Evolutionary conservation across 2,329 filamentous ascomycete genomes (phyloP).

Genomic region (Raffaelea deltoideospora): DNA sequence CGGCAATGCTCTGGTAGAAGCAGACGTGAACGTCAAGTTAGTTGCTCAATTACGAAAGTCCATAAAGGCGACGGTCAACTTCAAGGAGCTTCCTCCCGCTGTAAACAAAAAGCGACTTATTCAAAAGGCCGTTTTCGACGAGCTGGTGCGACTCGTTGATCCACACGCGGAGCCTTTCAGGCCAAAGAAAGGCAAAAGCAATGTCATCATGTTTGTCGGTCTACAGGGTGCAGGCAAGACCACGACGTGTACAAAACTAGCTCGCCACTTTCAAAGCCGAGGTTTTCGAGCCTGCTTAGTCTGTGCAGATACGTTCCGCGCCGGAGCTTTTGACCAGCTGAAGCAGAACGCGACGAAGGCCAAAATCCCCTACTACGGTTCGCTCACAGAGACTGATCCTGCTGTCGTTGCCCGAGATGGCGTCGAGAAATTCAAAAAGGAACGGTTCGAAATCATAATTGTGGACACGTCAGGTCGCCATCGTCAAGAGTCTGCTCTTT

Average conservation of each 20-base stretch:
- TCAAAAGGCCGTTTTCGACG: conserved; percentile 94
- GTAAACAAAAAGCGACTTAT: conserved; percentile 98
- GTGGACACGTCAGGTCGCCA: conserved; percentile 94
- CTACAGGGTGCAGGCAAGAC: conserved; percentile 96
- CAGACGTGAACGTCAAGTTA: conserved; percentile 92
- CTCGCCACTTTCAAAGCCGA: conserved; percentile 82
- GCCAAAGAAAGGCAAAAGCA: conserved; percentile 87
- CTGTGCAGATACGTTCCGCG: conserved; percentile 96
- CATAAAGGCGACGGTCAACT: conserved; percentile 82
- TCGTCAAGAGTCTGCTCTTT: conserved; percentile 85
- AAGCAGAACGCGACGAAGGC: conserved; percentile 99
- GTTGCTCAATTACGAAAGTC: conserved; percentile 85
- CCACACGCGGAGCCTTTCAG: conserved; percentile 92
- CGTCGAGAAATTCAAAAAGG: conserved; percentile 98
- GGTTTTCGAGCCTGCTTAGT: conserved; percentile 90
- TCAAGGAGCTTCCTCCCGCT: conserved; percentile 77
- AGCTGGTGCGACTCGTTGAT: conserved; percentile 88
- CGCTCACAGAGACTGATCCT: conserved; percentile 88
- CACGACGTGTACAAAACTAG: conserved; percentile 94
- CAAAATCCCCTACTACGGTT: conserved; percentile 97
- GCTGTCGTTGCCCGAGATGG: conserved; percentile 87
- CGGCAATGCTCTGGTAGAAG: conserved; percentile 84
- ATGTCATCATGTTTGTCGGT: conserved; percentile 99
- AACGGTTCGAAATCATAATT: conserved; percentile 95
- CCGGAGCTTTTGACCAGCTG: conserved; percentile 93